A percentile compares a stretch with the other conserved stretches of the same genome.
Evolutionary conservation across 2,329 filamentous ascomycete genomes (phyloP).

Genomic region (Lachnellula suecica): DNA sequence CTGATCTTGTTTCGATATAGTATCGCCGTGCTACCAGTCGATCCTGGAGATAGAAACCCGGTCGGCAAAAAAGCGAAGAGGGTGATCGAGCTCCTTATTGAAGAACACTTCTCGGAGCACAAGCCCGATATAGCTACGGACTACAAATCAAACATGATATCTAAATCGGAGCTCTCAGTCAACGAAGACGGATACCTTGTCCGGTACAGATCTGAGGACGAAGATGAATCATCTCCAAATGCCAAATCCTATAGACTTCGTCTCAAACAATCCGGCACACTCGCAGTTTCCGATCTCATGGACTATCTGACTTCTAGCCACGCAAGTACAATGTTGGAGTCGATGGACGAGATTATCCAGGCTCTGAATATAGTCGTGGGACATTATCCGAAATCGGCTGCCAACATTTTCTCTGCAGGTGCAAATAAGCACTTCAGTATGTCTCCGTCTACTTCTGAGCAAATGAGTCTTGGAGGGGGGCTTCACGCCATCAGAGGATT

Average conservation of each 20-base stretch:
- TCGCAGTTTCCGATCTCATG: conserved; percentile 12
- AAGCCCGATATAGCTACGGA: conserved; percentile 12
- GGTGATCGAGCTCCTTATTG: conserved; percentile 14
- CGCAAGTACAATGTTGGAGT: conserved; percentile 2
- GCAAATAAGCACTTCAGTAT: conserved; percentile 22
- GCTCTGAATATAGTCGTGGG: conserved; percentile 56
- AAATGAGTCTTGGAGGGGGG: conserved; percentile 41
- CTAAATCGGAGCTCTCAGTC: conserved; percentile 1
- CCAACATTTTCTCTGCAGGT: conserved; percentile 31
- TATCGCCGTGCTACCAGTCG: conserved; percentile 10
- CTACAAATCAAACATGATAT: conserved; percentile 16
- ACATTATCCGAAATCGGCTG: conserved; percentile 42
- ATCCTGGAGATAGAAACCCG: no score
- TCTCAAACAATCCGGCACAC: conserved; percentile 10
- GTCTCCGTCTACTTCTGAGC: not conserved
- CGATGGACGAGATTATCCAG: conserved; percentile 41
- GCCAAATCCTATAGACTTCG: conserved; percentile 3
- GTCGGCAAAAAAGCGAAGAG: conserved; percentile 14
- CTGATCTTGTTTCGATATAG: conserved; percentile 17
- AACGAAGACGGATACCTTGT: conserved; percentile 2
- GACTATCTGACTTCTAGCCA: conserved; percentile 7
- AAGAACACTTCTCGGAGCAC: conserved; percentile 5
- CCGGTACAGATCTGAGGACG: conserved; percentile 12
- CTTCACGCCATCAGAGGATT: conserved; percentile 57
- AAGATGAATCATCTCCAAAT: conserved; percentile 11